phyloP scores from a whole-genome alignment of 345 rosid species.

The Limnanthes douglasii region DNA sequence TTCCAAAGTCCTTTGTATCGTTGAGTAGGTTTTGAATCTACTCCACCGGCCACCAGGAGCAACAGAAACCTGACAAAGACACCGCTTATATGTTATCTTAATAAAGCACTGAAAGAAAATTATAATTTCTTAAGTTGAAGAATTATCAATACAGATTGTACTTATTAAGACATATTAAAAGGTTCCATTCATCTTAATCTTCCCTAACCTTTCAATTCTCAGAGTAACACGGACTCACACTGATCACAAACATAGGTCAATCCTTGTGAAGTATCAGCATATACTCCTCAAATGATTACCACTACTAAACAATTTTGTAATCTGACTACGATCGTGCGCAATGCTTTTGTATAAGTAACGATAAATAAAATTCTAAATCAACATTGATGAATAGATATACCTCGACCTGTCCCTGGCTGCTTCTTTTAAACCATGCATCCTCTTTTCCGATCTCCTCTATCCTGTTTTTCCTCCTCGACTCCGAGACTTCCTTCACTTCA shows the following conservation, averaged over 20 bases:
- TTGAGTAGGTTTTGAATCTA: slow-evolving; percentile 91
- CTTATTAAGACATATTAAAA: background rate
- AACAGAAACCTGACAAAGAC: slow-evolving; percentile 94
- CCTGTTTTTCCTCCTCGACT: slow-evolving; percentile 52
- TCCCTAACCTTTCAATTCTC: too few species aligned
- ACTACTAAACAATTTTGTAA: too few species aligned
- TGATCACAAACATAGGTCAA: too few species aligned
- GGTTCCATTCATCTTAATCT: too few species aligned
- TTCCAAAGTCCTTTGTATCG: slow-evolving; percentile 85
- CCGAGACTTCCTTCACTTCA: slow-evolving; percentile 9
- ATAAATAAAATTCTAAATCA: too few species aligned
- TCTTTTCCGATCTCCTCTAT: slow-evolving; percentile 94
- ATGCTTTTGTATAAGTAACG: too few species aligned
- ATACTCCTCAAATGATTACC: too few species aligned
- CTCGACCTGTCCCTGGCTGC: slow-evolving; percentile 29
- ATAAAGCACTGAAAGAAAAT: slow-evolving; percentile 8
- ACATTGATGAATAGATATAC: slow-evolving; percentile 16
- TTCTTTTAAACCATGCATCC: slow-evolving; percentile 82
- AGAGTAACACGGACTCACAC: too few species aligned
- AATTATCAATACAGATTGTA: background rate
- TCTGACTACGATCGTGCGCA: too few species aligned
- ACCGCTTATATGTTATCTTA: too few species aligned
- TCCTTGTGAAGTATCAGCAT: too few species aligned
- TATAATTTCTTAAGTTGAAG: background rate
- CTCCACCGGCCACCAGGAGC: slow-evolving; percentile 95